Conservation (phyloP, 2,329 filamentous ascomycete genomes). For the Sporothrix brunneoviolacea region DNA sequence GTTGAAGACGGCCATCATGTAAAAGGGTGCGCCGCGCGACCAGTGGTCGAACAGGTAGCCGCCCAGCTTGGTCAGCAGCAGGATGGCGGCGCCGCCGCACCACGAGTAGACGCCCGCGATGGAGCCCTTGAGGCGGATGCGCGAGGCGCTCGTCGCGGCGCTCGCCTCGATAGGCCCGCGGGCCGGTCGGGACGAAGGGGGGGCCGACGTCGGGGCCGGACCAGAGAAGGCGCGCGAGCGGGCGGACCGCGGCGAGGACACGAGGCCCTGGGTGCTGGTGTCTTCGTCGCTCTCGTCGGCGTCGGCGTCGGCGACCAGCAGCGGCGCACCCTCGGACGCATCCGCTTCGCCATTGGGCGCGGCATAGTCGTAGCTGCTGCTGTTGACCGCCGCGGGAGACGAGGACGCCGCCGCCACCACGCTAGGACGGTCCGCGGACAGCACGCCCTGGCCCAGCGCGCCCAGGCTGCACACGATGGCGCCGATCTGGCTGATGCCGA, state of each 20-base stretch:
- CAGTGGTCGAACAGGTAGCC: slow-evolving; percentile 76
- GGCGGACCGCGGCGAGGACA: neutral
- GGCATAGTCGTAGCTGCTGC: slow-evolving; percentile 3
- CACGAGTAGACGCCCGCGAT: slow-evolving; percentile 93
- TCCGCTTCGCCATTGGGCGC: slow-evolving; percentile 4
- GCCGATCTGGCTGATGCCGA: slow-evolving; percentile 91
- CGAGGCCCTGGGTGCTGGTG: slow-evolving; percentile 3
- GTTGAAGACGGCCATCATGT: slow-evolving; percentile 90
- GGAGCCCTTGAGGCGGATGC: slow-evolving; percentile 72
- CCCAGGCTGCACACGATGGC: slow-evolving; percentile 95
- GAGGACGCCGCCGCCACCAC: slow-evolving; percentile 10
- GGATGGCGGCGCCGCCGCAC: slow-evolving; percentile 80
- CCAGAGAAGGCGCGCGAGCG: slow-evolving; percentile 10
- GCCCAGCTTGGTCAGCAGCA: slow-evolving; percentile 85
- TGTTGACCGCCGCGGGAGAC: slow-evolving; percentile 24
- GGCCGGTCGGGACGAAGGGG: no score
- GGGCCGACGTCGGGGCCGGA: no score
- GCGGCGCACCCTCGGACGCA: slow-evolving; percentile 33
- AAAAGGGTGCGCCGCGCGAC: slow-evolving; percentile 76
- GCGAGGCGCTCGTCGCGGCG: slow-evolving; percentile 31
- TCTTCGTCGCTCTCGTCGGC: neutral
- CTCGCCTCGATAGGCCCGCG: no score
- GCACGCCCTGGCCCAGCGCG: slow-evolving; percentile 72
- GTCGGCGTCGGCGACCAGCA: slow-evolving; percentile 27
- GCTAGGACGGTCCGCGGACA: no score